Evolutionary conservation across 768 basidiomycete species (phyloP).

Genomic region (Kwoniella bestiolae): DNA sequence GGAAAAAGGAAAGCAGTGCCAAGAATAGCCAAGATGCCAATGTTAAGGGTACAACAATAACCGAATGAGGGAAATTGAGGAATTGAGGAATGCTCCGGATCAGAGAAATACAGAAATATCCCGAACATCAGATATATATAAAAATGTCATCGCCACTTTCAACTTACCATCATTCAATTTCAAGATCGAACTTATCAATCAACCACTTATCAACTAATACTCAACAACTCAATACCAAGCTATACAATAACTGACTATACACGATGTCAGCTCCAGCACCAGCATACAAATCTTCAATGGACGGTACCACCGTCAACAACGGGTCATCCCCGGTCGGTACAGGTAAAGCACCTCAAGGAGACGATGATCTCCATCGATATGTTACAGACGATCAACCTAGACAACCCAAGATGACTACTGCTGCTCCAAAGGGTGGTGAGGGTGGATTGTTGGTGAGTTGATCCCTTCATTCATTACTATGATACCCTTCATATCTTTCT

Average conservation of each 20-base stretch:
- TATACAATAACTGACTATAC: not conserved
- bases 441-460: constrained; percentile 27
- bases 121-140: constrained; percentile 2
- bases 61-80: not conserved
- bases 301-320: constrained; percentile 42
- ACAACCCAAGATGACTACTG: constrained; percentile 29
- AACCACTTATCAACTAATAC: not conserved
- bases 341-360: constrained; percentile 8
- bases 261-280: constrained; percentile 46
- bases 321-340: constrained; percentile 3
- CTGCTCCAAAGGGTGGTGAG: not conserved
- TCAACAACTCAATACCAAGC: not conserved
- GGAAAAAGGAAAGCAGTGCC: constrained; percentile 5
- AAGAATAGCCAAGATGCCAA: constrained; percentile 12
- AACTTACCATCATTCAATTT: not conserved
- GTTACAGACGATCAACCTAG: constrained; percentile 49
- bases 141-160: constrained; percentile 15
- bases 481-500: not conserved
- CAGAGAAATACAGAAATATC: not conserved
- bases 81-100: not conserved
- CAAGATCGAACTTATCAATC: constrained; percentile 2
- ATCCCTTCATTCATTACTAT: not conserved
- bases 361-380: constrained; percentile 50
- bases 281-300: constrained; percentile 34
- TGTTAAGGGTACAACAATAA: not conserved